Conservation (phyloP, 352 stramenopile species). For the Nothophytophthora sp. region DNA sequence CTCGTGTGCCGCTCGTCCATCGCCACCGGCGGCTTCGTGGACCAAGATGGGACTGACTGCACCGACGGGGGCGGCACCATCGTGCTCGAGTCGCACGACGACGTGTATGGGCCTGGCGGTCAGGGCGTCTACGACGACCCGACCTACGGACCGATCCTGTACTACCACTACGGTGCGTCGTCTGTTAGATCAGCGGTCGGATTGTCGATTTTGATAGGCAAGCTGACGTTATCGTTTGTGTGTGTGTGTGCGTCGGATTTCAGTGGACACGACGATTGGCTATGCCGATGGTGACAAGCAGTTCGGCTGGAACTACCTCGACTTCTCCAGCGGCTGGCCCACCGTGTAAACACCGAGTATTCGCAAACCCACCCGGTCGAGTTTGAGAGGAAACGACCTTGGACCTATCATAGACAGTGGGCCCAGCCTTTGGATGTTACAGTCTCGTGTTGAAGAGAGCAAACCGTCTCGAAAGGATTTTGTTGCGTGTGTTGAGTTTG, state of each 20-base stretch:
- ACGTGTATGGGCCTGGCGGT: conserved; percentile 42
- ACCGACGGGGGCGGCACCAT: conserved; percentile 32
- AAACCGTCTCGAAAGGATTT: too few species aligned
- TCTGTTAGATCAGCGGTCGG: neutral
- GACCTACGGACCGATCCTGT: conserved; percentile 38
- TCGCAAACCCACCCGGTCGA: too few species aligned
- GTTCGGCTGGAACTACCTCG: conserved; percentile 50
- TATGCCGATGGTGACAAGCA: conserved; percentile 41
- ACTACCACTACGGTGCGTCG: conserved; percentile 51
- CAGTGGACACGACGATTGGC: conserved; percentile 39
- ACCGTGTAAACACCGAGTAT: conserved; percentile 24
- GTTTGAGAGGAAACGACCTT: too few species aligned
- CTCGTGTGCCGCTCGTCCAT: conserved; percentile 37
- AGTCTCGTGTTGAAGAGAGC: too few species aligned
- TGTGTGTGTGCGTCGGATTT: neutral
- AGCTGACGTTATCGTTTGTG: neutral
- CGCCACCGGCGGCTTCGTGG: conserved; percentile 28
- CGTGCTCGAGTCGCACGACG: conserved; percentile 40
- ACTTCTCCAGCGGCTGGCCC: conserved; percentile 43
- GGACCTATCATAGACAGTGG: too few species aligned
- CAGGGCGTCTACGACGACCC: conserved; percentile 49
- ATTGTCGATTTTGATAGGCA: neutral
- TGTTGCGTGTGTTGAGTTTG: too few species aligned
- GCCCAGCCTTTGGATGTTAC: too few species aligned
- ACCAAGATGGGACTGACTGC: conserved; percentile 31